phyloP scores from a whole-genome alignment of 352 stramenopile species.

The Phytophthora lateralis region DNA sequence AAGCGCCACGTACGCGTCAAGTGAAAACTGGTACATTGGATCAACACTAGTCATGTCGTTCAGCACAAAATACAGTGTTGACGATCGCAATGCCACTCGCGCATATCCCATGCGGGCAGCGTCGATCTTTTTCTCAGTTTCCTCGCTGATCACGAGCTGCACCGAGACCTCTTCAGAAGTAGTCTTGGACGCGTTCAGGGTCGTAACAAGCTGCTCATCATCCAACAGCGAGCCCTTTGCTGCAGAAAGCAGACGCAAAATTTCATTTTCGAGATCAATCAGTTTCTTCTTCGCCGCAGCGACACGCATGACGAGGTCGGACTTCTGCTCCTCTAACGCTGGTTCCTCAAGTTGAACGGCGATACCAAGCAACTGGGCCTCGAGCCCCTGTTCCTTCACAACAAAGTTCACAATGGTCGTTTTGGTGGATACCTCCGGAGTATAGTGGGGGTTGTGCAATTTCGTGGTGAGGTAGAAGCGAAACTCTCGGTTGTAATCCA shows the following conservation, averaged over 20 bases:
- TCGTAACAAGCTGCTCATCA: slow-evolving; percentile 94
- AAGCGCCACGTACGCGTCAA: slow-evolving; percentile 94
- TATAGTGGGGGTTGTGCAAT: slow-evolving; percentile 96
- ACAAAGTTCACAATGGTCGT: slow-evolving; percentile 97
- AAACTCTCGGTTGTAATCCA: slow-evolving; percentile 96
- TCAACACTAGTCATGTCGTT: slow-evolving; percentile 96
- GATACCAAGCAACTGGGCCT: slow-evolving; percentile 94
- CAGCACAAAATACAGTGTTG: slow-evolving; percentile 96
- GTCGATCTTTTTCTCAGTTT: slow-evolving; percentile 97
- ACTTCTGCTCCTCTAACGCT: slow-evolving; percentile 95
- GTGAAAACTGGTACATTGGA: slow-evolving; percentile 97
- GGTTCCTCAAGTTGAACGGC: slow-evolving; percentile 95
- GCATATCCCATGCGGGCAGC: slow-evolving; percentile 93
- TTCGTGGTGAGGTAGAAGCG: slow-evolving; percentile 97
- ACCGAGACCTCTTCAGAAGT: slow-evolving; percentile 94
- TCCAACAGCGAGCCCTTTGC: slow-evolving; percentile 94
- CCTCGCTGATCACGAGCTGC: slow-evolving; percentile 93
- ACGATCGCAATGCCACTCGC: slow-evolving; percentile 91
- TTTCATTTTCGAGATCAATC: slow-evolving; percentile 96
- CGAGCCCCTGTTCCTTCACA: slow-evolving; percentile 95
- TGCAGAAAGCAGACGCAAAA: slow-evolving; percentile 91
- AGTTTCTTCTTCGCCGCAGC: slow-evolving; percentile 95
- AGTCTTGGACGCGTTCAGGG: slow-evolving; percentile 94
- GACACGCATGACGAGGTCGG: slow-evolving; percentile 89
- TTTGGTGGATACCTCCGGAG: slow-evolving; percentile 95